Evolutionary conservation across 345 rosid species (phyloP).

Genomic region (Corchorus olitorius): DNA sequence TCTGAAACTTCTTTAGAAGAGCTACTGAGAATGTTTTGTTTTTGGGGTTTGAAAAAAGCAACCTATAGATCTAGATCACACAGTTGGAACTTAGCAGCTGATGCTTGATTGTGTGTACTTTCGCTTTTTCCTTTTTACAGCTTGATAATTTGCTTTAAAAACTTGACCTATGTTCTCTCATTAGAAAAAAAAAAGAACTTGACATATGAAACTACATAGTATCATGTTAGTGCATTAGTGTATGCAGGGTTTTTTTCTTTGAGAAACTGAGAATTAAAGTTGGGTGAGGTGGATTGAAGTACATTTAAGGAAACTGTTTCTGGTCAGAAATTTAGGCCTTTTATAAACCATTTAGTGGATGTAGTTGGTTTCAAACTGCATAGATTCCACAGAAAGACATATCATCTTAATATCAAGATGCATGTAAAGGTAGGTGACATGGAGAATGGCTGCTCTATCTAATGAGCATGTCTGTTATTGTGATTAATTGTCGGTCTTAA

Average conservation of each 20-base stretch:
- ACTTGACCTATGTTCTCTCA: background rate
- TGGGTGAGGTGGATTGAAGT: background rate
- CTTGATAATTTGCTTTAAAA: background rate
- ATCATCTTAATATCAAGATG: background rate
- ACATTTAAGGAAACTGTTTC: background rate
- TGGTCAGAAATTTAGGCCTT: background rate
- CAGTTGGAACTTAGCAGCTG: background rate
- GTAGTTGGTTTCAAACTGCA: background rate
- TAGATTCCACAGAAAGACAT: background rate
- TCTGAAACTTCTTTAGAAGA: background rate
- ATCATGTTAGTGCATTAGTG: background rate
- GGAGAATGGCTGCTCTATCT: background rate
- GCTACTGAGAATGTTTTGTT: background rate
- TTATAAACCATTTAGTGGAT: background rate
- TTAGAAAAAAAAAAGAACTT: no score
- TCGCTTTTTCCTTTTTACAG: background rate
- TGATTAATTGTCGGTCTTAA: slow-evolving; percentile 1
- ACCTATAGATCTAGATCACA: background rate
- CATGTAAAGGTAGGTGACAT: background rate
- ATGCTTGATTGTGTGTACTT: background rate
- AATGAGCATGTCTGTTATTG: background rate
- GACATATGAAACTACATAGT: background rate
- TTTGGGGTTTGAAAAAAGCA: background rate
- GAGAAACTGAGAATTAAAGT: slow-evolving; percentile 3
- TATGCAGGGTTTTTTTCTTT: background rate